Evolutionary conservation across 805 yeast species (phyloP), one percentile per base, ranked within the genome.

Genomic region (Candida multigemmis): DNA sequence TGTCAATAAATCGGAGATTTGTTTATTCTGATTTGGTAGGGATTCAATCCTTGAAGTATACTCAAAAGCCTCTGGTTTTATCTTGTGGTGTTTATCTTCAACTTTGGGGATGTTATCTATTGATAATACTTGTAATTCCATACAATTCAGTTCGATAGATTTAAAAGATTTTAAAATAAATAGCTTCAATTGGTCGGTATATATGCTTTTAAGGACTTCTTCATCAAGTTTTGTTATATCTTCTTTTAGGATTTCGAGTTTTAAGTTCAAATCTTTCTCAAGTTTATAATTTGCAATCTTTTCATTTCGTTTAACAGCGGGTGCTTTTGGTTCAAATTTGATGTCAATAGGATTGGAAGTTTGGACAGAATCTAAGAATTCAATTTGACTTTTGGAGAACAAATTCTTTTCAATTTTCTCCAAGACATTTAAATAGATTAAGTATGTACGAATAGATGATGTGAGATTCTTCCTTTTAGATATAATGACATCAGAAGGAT

Each of bases 231-330:
- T 55, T 7, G 56, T 17, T 5, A 29, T 18, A 13, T 42, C 50
- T 4, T 39, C 44, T 6, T 39, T 42, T 6, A 28, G 35, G 8
- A 53, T 30, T 7, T 48, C 40, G 4, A 85, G 40, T 35, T 67
- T 63, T 2, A 36, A 43, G 6, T 53, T 59, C 27, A 82, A 52
- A 21, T 63, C 65, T 46, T 71, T 77, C 34, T 77, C 85, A 10
- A 59, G 46, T 42, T 71, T 77, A 49, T 62, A 80, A 38, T 71
- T 70, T 11, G 69, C 77, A 31, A 86, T 84, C 47, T 85, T 87
- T 25, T 72, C 77, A 13, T 77, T 74, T 40, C 96, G 65, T 40
- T 67, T 59, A 7, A 48, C 41, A 0, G 65, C 58, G 0, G 80
- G 62, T 26, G n/a, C n/a, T n/a, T n/a, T n/a, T n/a, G n/a, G n/a